Conservation (phyloP, 225 moss, liverwort and hornwort species). For the Asterella californica region DNA sequence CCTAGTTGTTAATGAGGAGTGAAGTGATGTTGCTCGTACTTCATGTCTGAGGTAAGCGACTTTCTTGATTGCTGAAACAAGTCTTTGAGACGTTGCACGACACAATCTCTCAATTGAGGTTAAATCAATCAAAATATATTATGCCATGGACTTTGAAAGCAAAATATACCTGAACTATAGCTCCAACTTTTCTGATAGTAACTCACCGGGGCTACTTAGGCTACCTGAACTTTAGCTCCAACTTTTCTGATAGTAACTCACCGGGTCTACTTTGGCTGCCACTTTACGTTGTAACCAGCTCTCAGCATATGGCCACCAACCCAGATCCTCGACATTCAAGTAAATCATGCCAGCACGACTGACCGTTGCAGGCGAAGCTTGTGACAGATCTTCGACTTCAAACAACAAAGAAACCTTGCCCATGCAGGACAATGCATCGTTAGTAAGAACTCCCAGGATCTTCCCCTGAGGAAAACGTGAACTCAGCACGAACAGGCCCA, state of each 20-base stretch:
- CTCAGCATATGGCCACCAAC: conserved; percentile 86
- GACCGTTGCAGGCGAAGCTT: conserved; percentile 83
- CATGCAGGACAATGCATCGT: background rate
- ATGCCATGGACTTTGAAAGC: background rate
- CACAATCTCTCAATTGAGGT: background rate
- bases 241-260: conserved; percentile 11
- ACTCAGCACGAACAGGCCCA: background rate
- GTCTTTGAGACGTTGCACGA: background rate
- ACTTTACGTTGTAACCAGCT: conserved; percentile 67
- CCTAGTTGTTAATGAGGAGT: background rate
- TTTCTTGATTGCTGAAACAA: background rate
- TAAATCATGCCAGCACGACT: conserved; percentile 86
- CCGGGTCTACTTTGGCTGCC: conserved; percentile 53
- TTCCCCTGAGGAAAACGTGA: background rate
- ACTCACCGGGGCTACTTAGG: too few relatives aligned
- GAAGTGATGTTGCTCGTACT: background rate
- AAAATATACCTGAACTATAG: background rate
- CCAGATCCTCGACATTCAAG: conserved; percentile 59
- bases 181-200: background rate
- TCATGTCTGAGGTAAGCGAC: background rate
- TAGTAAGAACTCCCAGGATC: background rate
- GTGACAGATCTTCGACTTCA: conserved; percentile 79
- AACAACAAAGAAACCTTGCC: conserved; percentile 65
- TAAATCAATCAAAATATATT: background rate
- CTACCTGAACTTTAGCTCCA: background rate